These are phyloP conservation scores for Tetrahymena elliotti DNA, from an alignment of 73 alveolate genomes.

Conservation along the genomic window DNA sequence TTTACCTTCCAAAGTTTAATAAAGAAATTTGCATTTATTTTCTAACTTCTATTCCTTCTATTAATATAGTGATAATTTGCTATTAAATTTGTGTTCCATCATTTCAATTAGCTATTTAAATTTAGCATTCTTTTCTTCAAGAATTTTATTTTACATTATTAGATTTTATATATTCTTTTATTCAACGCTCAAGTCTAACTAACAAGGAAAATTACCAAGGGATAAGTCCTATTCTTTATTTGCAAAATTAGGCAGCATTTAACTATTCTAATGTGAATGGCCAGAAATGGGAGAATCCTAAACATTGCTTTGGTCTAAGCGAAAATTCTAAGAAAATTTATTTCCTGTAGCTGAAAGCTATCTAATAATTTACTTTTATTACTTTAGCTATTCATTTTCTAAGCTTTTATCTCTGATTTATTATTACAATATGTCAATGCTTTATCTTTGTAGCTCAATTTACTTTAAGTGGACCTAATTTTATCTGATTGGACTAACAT, in stretches of 20 bases:
- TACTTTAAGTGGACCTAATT: neutral
- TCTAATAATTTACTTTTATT: neutral
- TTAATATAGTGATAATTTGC: neutral
- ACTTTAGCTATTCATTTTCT: neutral
- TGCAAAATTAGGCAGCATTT: neutral
- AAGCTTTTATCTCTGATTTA: neutral
- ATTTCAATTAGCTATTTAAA: neutral
- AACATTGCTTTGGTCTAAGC: neutral
- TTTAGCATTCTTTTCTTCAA: neutral
- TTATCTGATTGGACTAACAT: neutral
- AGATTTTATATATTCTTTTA: neutral
- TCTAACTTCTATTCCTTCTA: neutral
- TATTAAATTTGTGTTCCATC: neutral
- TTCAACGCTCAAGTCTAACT: neutral
- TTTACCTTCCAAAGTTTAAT: neutral
- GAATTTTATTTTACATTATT: neutral
- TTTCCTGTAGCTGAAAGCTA: neutral
- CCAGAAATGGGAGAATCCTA: neutral
- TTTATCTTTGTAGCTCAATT: neutral
- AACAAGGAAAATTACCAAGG: neutral
- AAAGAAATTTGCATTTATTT: neutral
- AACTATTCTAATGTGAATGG: neutral
- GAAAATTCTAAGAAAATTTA: neutral
- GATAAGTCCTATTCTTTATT: neutral
- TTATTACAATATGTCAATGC: neutral